Conservation (phyloP, 306 rosid species). For the Prunus dulcis region DNA sequence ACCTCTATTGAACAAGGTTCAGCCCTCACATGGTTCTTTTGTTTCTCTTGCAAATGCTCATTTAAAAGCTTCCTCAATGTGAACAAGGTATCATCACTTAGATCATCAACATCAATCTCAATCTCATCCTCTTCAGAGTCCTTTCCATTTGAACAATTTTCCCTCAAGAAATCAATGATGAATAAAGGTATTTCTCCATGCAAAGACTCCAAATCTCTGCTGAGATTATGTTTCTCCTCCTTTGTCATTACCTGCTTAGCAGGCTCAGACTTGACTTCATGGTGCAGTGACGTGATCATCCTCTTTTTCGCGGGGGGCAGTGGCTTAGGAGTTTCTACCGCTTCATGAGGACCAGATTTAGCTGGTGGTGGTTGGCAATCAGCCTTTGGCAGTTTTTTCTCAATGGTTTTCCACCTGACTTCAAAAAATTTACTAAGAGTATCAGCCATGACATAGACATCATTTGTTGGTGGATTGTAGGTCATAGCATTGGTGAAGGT, state of each 20-base stretch:
- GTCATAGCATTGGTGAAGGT: constrained; percentile 81
- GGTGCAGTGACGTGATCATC: constrained; percentile 44
- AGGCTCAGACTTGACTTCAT: constrained; percentile 43
- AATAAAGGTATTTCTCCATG: constrained; percentile 61
- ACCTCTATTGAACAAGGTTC: constrained; percentile 82
- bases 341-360: constrained; percentile 34
- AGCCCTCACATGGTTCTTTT: constrained; percentile 39
- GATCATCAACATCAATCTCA: constrained; percentile 81
- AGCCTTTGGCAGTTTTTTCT: constrained; percentile 56
- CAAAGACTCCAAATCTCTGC: constrained; percentile 70
- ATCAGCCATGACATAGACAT: constrained; percentile 71
- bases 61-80: constrained; percentile 62
- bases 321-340: constrained; percentile 38
- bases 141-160: constrained; percentile 60
- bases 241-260: constrained; percentile 55
- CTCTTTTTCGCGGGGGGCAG: constrained; percentile 60
- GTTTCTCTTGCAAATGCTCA: constrained; percentile 55
- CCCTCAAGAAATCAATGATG: constrained; percentile 71
- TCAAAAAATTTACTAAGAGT: constrained; percentile 62
- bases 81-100: constrained; percentile 67
- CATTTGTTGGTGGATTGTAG: constrained; percentile 74
- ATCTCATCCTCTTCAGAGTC: constrained; percentile 74
- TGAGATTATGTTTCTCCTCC: constrained; percentile 54
- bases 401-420: constrained; percentile 73
- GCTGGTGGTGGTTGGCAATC: constrained; percentile 35